Percentiles rank a stretch among this genome's conserved stretches.
These are phyloP conservation scores for Suillus spraguei DNA, from an alignment of 768 basidiomycete species.

Conservation along the genomic window DNA sequence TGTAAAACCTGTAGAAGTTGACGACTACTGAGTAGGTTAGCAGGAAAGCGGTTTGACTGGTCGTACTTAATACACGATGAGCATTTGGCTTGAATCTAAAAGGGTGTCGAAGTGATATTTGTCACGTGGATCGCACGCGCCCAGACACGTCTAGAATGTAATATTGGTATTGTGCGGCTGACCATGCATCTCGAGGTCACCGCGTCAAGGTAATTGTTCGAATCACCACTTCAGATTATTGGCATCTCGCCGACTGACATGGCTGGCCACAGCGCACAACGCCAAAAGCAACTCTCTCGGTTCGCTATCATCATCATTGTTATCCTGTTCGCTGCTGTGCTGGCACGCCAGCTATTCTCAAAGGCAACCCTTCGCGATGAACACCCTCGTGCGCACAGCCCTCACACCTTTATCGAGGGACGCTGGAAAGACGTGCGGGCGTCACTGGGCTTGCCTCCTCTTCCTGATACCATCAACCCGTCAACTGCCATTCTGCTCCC, in stretches of 20 bases:
- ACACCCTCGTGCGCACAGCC: not conserved
- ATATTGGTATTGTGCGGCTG: not conserved
- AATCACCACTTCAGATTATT: not conserved
- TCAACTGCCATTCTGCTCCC: conserved; percentile 1
- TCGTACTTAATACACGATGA: conserved; percentile 1
- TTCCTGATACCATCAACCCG: conserved; percentile 19
- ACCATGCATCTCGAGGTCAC: not conserved
- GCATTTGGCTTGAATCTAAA: not conserved
- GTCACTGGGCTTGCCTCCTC: conserved; percentile 32
- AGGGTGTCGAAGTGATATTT: conserved; percentile 7
- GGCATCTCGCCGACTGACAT: conserved; percentile 20
- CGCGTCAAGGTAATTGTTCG: not conserved
- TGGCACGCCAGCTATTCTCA: conserved; percentile 20
- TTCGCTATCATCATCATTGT: conserved; percentile 23
- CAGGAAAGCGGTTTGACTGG: not conserved
- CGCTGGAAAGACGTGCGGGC: conserved; percentile 35
- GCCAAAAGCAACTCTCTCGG: conserved; percentile 19
- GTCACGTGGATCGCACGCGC: conserved; percentile 15
- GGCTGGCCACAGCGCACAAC: conserved; percentile 20
- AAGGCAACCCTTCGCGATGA: not conserved
- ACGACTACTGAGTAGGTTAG: conserved; percentile 30
- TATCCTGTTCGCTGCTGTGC: conserved; percentile 24
- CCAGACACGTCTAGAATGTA: not conserved
- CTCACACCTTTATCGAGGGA: conserved; percentile 24
- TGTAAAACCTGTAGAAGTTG: conserved; percentile 49